Evolutionary conservation across 495 filamentous ascomycete genomes (phyloP), one percentile per base, ranked within the genome.

Genomic region (Aspergillus saccharolyticus): DNA sequence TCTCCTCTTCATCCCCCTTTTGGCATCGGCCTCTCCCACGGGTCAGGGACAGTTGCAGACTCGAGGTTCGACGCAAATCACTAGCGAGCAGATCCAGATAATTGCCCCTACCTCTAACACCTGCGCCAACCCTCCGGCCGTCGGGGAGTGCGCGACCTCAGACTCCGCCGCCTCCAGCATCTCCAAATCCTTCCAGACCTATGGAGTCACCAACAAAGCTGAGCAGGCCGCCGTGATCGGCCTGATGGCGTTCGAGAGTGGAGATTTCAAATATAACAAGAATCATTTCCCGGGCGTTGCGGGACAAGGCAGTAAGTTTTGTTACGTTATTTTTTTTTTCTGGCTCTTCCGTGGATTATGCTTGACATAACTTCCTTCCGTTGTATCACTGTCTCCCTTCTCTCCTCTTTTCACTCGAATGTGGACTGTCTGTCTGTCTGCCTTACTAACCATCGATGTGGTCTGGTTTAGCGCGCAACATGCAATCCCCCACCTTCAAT

Each of bases 261-360:
- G 53, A 39, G 79, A 88, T 25, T 87, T 89, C 71, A 78, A 82
- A 64, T 88, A 79, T 74, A 89, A 84, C 62, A 77, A 76, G 63
- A 89, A 89, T 61, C 77, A 85, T 59, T 79, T 66, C 54, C 85
- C 89, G 6, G 79, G 83, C 4, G 68, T 54, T 39, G 79, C 60
- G 0, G 91, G 89, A 0, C 88, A 96, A 66, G 91, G 91, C 18
- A 95, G 76, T 78, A 68, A 54, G 75, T 70, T 58, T 57, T 53
- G 43, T 22, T 28, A 52, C 22, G n/a, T 33, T 49, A 33, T n/a
- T 19, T 39, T 50, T 52, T 45, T 50, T 20, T 51, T 42, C 53
- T 48, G 24, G 19, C 49, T 25, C 45, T 46, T 42, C 30, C 19
- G n/a, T 4, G 22, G 2, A 24, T 8, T 44, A 24, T n/a, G 0